phyloP scores from a whole-genome alignment of 805 yeast species.

The Yamadazyma sp. region DNA sequence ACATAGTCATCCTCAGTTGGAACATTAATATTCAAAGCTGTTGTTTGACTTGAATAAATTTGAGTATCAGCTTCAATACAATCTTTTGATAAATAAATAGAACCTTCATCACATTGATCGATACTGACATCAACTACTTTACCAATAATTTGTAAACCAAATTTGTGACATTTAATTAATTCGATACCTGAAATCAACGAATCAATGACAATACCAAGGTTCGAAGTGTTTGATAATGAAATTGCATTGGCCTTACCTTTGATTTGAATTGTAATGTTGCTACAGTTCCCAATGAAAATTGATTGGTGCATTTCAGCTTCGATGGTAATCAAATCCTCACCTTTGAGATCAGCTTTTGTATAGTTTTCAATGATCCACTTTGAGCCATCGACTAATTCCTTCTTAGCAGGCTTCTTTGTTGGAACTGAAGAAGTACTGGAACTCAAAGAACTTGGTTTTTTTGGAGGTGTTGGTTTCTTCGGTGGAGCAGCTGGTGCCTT shows the following conservation, averaged over 20 bases:
- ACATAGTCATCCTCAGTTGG: constrained; percentile 75
- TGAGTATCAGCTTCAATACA: constrained; percentile 64
- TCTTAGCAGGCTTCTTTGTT: constrained; percentile 39
- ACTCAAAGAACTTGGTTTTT: constrained; percentile 68
- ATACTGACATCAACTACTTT: constrained; percentile 76
- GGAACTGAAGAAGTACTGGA: constrained; percentile 40
- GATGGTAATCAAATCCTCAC: constrained; percentile 59
- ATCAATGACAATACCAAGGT: constrained; percentile 78
- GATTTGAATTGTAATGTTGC: constrained; percentile 69
- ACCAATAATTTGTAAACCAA: constrained; percentile 86
- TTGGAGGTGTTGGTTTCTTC: constrained; percentile 74
- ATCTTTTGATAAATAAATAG: constrained; percentile 69
- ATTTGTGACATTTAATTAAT: constrained; percentile 72
- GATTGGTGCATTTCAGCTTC: constrained; percentile 86
- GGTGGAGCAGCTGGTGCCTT: constrained; percentile 43
- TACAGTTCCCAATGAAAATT: constrained; percentile 81
- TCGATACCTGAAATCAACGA: constrained; percentile 85
- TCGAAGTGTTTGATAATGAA: constrained; percentile 67
- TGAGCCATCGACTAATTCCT: constrained; percentile 78
- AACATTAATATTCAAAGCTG: constrained; percentile 80
- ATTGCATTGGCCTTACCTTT: constrained; percentile 91
- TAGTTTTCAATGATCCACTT: constrained; percentile 83
- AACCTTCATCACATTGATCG: constrained; percentile 87
- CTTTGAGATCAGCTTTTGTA: constrained; percentile 44
- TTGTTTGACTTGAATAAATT: constrained; percentile 78